Conservation (phyloP, 83 land plant species). For the Diphasiastrum complanatum region DNA sequence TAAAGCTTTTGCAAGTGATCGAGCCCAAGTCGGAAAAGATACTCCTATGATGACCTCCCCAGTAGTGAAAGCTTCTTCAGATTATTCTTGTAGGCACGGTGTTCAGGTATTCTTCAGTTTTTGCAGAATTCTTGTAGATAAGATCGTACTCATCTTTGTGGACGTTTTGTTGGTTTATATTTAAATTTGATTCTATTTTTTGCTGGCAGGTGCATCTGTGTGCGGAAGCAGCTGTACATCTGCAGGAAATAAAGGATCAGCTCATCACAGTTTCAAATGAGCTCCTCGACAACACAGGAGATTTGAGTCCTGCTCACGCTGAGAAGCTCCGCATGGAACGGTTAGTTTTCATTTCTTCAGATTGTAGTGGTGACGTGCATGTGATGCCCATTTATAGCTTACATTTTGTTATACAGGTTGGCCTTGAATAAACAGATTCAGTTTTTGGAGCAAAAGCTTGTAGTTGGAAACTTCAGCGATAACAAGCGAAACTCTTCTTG, state of each 20-base stretch:
- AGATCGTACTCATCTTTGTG: no score
- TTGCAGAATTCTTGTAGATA: not conserved
- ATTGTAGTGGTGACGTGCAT: not conserved
- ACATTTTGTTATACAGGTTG: constrained; percentile 28
- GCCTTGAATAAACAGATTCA: constrained; percentile 63
- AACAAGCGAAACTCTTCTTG: constrained; percentile 41
- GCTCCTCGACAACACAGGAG: constrained; percentile 67
- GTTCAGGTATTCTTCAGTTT: constrained; percentile 37
- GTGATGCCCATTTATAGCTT: not conserved
- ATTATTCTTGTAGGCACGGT: constrained; percentile 55
- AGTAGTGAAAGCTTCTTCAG: constrained; percentile 14
- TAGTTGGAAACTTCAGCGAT: constrained; percentile 21
- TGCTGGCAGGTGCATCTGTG: constrained; percentile 54
- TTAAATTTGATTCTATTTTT: constrained; percentile 3
- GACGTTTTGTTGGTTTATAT: no score
- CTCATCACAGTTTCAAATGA: constrained; percentile 75
- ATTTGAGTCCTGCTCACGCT: constrained; percentile 42
- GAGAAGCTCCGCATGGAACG: constrained; percentile 68
- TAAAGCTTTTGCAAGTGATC: no score
- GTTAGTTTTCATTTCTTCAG: constrained; percentile 24
- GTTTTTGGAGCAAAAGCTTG: constrained; percentile 48
- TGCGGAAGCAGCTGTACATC: constrained; percentile 52
- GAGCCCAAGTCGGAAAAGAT: no score
- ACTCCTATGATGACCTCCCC: no score
- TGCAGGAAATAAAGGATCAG: constrained; percentile 80